Conservation (phyloP, 108 stramenopile genomes). For the Nitzschia putrida region DNA sequence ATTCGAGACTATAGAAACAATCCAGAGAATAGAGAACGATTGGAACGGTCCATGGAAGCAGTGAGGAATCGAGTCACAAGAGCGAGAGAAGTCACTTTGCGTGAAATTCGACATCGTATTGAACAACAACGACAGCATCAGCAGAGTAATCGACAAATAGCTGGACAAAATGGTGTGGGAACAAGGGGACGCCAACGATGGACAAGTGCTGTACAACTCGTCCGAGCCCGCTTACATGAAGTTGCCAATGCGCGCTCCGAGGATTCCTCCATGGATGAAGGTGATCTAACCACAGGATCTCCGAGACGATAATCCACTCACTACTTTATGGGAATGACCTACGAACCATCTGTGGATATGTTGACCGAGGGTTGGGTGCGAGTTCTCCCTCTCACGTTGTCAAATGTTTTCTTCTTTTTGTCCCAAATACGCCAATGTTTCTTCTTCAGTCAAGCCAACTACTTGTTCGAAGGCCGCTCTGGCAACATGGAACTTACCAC, state of each 20-base stretch:
- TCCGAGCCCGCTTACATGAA: neutral
- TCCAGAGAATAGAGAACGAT: neutral
- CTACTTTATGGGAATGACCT: no score
- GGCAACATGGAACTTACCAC: no score
- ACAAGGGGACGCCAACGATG: neutral
- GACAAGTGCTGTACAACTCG: slow-evolving; percentile 1
- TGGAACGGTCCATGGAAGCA: slow-evolving; percentile 11
- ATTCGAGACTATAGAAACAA: neutral
- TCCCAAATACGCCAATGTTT: no score
- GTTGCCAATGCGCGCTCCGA: slow-evolving; percentile 1
- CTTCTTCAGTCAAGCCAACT: no score
- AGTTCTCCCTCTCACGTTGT: no score
- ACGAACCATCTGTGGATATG: no score
- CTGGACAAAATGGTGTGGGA: neutral
- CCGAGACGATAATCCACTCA: no score
- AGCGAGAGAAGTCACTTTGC: neutral
- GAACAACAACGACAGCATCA: neutral
- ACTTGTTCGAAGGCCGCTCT: no score
- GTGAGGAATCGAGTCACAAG: neutral
- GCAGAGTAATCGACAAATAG: neutral
- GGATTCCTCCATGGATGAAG: no score
- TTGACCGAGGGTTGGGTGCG: no score
- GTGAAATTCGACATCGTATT: slow-evolving; percentile 2
- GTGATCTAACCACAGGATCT: no score
- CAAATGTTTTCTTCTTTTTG: no score